These are phyloP conservation scores for Aspergillus unguis DNA, from an alignment of 2,329 filamentous ascomycete genomes.

Conservation along the genomic window DNA sequence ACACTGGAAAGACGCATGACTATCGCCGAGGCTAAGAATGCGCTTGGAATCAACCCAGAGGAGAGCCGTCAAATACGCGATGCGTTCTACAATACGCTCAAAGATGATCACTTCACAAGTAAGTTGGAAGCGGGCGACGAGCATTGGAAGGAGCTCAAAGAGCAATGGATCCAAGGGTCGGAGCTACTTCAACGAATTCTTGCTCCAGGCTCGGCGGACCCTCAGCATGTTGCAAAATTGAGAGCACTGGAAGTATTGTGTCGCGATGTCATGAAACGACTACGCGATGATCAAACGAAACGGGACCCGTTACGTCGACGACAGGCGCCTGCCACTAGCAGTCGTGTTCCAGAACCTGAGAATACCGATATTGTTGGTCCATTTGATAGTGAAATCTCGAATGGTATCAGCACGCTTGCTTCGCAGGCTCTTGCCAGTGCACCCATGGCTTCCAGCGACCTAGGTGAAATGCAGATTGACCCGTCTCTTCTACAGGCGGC, in stretches of 20 bases:
- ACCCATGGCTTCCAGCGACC: constrained; percentile 36
- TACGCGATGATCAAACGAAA: constrained; percentile 64
- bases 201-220: constrained; percentile 50
- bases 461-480: constrained; percentile 60
- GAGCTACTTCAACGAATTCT: constrained; percentile 56
- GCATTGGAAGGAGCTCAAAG: constrained; percentile 68
- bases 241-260: constrained; percentile 69
- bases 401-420: constrained; percentile 43
- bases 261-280: constrained; percentile 72
- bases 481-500: constrained; percentile 59
- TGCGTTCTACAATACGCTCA: constrained; percentile 64
- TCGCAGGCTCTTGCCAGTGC: constrained; percentile 44
- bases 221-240: constrained; percentile 54
- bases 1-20: constrained; percentile 64
- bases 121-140: constrained; percentile 69
- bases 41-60: constrained; percentile 65
- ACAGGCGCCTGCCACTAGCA: constrained; percentile 24
- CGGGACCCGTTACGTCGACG: constrained; percentile 49
- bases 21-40: constrained; percentile 70
- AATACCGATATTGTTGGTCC: constrained; percentile 23
- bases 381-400: constrained; percentile 29
- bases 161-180: constrained; percentile 62
- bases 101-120: constrained; percentile 64
- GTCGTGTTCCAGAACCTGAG: constrained; percentile 21
- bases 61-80: constrained; percentile 64